Evolutionary conservation across 306 rosid species (phyloP), one percentile per base, ranked within the genome.

Genomic region (Hippophae tibetana): DNA sequence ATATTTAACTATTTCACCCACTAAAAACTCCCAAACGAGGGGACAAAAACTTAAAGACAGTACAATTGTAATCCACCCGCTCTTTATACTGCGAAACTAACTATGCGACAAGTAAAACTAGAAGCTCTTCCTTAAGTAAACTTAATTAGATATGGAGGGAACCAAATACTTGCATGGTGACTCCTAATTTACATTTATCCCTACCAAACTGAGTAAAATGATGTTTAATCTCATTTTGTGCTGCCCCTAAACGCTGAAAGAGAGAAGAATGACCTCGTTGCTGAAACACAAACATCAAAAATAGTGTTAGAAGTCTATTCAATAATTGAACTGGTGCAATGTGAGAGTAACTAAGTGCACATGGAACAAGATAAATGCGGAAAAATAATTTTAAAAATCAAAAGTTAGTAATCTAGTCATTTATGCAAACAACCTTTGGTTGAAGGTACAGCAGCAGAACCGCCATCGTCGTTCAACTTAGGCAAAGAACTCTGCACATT

Each of bases 231-330:
- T 73, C 64, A 62, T 60, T 73, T 41, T 43, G 78, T 59, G 41
- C 65, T 63, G 51, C 95, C 98, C 79, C 98, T 81, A 74, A 92
- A 92, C 6, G 98, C 98, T 43, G 98, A 88, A 78, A 92, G 96
- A 60, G 98, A 92, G 79, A 92, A 92, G 93, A 92, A 92, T 71
- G 98, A 87, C 74, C 95, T 87, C 68, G 93, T 69, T 51, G 78
- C 98, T 85, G 88, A 66, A 75, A 84, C 76, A 76, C 58, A 64
- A 74, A 60, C 8, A 45, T n/a, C 14, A 48, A 48, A 12, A 48
- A 48, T 5, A 11, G 52, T 6, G 13, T 5, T 18, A 48, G 38
- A 4, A 31, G 38, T 31, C 5, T 3, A 48, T 11, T 0, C 12
- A 7, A 7, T 10, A 48, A 48, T 5, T 5, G 6, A 49, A 49